Conservation (phyloP, 192 early-diverging fungal genomes). For the Mortierella hygrophila region DNA sequence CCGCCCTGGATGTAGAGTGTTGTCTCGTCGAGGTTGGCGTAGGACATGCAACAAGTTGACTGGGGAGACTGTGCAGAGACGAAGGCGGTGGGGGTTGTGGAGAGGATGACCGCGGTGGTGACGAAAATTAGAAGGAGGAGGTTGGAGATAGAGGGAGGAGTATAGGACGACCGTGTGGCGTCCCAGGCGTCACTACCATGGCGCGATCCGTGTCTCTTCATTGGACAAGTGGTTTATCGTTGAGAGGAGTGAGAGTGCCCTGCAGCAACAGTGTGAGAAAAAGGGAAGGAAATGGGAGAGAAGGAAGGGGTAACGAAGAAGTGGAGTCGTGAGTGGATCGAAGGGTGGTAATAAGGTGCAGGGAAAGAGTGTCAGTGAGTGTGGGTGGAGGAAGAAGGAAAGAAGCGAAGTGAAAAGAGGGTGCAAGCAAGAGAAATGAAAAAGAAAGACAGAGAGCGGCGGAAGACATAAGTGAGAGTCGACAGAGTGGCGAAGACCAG, state of each 20-base stretch:
- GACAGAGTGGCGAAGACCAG: neutral
- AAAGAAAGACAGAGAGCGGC: no score
- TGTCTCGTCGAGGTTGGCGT: neutral
- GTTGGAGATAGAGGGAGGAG: neutral
- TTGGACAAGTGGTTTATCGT: neutral
- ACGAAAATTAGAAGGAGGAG: neutral
- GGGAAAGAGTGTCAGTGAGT: no score
- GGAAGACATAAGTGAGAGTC: neutral
- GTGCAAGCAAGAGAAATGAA: neutral
- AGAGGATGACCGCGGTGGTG: neutral
- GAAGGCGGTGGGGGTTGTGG: neutral
- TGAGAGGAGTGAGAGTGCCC: no score
- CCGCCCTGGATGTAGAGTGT: neutral
- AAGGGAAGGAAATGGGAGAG: no score
- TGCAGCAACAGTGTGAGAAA: no score
- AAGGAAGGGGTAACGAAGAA: no score
- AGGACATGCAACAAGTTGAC: neutral
- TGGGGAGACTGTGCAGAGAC: neutral
- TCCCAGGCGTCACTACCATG: neutral
- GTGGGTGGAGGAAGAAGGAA: no score
- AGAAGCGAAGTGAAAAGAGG: no score
- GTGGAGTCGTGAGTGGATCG: no score
- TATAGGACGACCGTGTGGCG: neutral
- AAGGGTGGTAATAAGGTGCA: no score
- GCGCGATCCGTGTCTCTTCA: neutral